Conservation (phyloP, 2,329 filamentous ascomycete species). For the Teratosphaeria viscida region DNA sequence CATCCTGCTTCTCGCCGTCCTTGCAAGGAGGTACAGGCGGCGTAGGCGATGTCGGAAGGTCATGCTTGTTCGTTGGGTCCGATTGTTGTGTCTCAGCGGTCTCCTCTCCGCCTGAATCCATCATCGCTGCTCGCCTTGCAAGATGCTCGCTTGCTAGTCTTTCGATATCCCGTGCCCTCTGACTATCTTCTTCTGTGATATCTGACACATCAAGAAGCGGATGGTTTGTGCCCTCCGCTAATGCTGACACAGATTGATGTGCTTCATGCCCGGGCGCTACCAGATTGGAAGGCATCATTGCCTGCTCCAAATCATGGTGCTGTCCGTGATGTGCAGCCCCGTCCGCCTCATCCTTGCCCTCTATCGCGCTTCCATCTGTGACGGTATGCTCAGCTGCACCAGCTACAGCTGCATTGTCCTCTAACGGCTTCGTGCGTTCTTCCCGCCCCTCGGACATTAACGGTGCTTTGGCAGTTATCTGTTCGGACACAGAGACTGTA, state of each 20-base stretch:
- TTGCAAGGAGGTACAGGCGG: slow-evolving; percentile 23
- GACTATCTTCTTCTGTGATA: slow-evolving; percentile 3
- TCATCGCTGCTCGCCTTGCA: slow-evolving; percentile 18
- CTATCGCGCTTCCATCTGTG: background rate
- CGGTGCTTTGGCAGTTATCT: background rate
- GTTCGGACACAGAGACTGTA: background rate
- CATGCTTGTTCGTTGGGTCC: slow-evolving; percentile 5
- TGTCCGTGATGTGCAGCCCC: background rate
- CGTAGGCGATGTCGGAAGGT: slow-evolving; percentile 18
- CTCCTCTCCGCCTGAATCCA: slow-evolving; percentile 5
- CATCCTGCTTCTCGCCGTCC: slow-evolving; percentile 10
- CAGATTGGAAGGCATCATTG: background rate
- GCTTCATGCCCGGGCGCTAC: background rate
- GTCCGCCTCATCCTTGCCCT: background rate
- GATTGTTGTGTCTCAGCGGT: background rate
- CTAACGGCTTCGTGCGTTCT: background rate
- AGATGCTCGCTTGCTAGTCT: slow-evolving; percentile 22
- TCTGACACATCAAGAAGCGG: background rate
- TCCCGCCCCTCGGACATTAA: background rate
- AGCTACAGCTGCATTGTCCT: background rate
- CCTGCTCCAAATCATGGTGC: background rate
- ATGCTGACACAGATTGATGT: background rate
- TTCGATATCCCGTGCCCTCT: slow-evolving; percentile 12
- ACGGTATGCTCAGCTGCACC: background rate
- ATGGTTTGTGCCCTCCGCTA: background rate